A percentile compares a stretch with the other conserved stretches of the same genome.
Evolutionary conservation across 768 basidiomycete species (phyloP).

Genomic region (Kwoniella shandongensis): DNA sequence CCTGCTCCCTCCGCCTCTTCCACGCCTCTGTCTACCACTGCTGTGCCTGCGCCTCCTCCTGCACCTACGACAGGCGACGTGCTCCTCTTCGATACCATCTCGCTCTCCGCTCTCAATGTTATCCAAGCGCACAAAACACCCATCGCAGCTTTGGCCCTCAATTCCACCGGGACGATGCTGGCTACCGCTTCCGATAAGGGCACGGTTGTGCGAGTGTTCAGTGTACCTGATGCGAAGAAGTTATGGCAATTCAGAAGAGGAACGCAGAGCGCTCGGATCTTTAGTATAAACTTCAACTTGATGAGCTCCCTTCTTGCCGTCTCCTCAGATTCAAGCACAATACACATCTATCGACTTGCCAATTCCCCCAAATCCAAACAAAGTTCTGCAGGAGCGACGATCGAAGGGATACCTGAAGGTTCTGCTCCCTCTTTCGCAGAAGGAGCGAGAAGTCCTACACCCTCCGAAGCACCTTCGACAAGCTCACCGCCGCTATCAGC

Average conservation of each 20-base stretch:
- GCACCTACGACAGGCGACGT: slow-evolving; percentile 65
- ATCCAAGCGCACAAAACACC: slow-evolving; percentile 96
- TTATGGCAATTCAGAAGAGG: slow-evolving; percentile 93
- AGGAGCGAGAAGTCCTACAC: slow-evolving; percentile 46
- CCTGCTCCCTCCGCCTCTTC: slow-evolving; percentile 77
- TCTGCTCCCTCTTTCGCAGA: neutral
- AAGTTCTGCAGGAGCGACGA: neutral
- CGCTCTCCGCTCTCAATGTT: slow-evolving; percentile 88
- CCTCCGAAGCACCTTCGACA: slow-evolving; percentile 39
- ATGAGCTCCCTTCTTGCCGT: slow-evolving; percentile 82
- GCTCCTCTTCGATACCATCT: slow-evolving; percentile 88
- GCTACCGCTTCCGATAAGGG: slow-evolving; percentile 94
- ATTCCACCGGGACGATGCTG: slow-evolving; percentile 80
- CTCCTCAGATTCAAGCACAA: slow-evolving; percentile 87
- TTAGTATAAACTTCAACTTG: slow-evolving; percentile 79
- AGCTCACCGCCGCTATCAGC: slow-evolving; percentile 32
- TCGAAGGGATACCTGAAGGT: slow-evolving; percentile 5
- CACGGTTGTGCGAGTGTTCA: slow-evolving; percentile 94
- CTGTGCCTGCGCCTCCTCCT: slow-evolving; percentile 54
- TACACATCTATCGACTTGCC: slow-evolving; percentile 91
- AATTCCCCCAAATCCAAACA: slow-evolving; percentile 6
- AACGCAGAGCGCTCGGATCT: slow-evolving; percentile 79
- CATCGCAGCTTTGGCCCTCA: slow-evolving; percentile 81
- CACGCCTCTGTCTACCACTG: slow-evolving; percentile 59
- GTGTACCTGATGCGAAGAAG: slow-evolving; percentile 85